Evolutionary conservation across 768 basidiomycete genomes (phyloP).

Genomic region (Amanita molliuscula): DNA sequence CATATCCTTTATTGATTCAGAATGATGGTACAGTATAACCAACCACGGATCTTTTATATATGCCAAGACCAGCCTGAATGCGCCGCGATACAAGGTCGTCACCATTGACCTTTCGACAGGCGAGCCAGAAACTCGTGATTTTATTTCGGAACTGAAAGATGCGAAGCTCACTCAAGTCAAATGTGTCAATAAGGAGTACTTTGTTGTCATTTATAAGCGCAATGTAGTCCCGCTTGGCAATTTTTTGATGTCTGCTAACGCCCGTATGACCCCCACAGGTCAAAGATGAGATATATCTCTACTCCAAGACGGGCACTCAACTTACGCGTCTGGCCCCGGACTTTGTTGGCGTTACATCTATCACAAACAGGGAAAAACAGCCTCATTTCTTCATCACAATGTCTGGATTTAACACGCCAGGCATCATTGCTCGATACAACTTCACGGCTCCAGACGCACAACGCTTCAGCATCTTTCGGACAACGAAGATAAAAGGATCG

Average conservation of each 20-base stretch:
- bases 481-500: too few relatives aligned
- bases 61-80: background rate
- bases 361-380: background rate
- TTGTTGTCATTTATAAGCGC: background rate
- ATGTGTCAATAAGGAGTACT: conserved; percentile 1
- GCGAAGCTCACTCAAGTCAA: too few relatives aligned
- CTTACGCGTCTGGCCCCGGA: background rate
- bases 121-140: too few relatives aligned
- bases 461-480: too few relatives aligned
- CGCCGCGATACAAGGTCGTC: background rate
- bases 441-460: too few relatives aligned
- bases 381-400: background rate
- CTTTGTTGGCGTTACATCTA: background rate
- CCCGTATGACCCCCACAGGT: background rate
- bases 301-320: background rate
- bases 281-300: too few relatives aligned
- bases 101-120: too few relatives aligned
- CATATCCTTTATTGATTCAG: background rate
- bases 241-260: background rate
- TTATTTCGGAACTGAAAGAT: too few relatives aligned
- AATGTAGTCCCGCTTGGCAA: background rate
- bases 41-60: background rate
- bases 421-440: background rate
- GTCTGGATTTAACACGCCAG: background rate
- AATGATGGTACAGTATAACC: background rate